A percentile compares a stretch with the other conserved stretches of the same genome.
These are phyloP conservation scores for Heterobasidion irregulare DNA, from an alignment of 1,284 basidiomycete genomes.

Conservation along the genomic window DNA sequence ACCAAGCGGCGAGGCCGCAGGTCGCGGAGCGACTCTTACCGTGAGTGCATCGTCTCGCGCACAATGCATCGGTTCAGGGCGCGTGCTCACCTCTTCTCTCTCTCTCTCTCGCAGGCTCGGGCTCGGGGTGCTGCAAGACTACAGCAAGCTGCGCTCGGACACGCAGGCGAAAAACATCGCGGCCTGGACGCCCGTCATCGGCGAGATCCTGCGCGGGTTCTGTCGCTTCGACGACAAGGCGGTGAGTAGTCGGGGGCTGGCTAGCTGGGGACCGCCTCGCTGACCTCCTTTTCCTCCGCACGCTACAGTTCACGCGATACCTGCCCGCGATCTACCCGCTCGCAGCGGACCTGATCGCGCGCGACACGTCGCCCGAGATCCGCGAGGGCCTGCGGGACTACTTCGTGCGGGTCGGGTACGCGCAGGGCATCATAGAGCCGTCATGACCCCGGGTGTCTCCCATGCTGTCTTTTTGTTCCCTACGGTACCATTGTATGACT, in stretches of 20 bases:
- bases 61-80: background rate
- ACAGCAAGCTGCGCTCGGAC: conserved; percentile 83
- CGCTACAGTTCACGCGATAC: conserved; percentile 69
- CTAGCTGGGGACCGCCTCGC: background rate
- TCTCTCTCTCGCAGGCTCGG: conserved; percentile 52
- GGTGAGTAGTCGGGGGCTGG: no score
- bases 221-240: conserved; percentile 84
- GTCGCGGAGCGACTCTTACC: conserved; percentile 88
- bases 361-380: conserved; percentile 78
- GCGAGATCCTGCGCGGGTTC: conserved; percentile 89
- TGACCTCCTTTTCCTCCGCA: background rate
- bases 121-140: conserved; percentile 88
- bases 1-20: conserved; percentile 74
- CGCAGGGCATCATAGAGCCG: conserved; percentile 63
- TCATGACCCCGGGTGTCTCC: conserved; percentile 20
- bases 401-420: conserved; percentile 69
- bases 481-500: conserved; percentile 4
- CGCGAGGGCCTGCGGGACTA: conserved; percentile 71
- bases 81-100: background rate
- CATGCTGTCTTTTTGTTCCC: conserved; percentile 9
- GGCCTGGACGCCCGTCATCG: conserved; percentile 97
- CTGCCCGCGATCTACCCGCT: conserved; percentile 84
- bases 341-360: conserved; percentile 70
- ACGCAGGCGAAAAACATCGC: conserved; percentile 93
- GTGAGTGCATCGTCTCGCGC: conserved; percentile 38